These are phyloP conservation scores for Pascua sp. DNA, from an alignment of 1,284 basidiomycete genomes.

Conservation along the genomic window DNA sequence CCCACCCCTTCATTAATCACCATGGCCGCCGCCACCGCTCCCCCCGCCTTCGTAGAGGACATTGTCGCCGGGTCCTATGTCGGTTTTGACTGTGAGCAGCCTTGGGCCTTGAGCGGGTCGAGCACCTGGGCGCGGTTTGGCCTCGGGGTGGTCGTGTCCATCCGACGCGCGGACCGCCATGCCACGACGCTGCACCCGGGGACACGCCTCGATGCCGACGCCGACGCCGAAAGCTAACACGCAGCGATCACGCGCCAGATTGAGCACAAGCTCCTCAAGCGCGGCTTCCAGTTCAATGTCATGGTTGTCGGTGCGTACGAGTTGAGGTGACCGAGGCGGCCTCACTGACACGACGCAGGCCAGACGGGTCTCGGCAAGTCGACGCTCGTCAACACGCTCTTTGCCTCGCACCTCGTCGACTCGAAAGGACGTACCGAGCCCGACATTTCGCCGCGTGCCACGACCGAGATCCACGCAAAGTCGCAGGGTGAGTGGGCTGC, in stretches of 20 bases:
- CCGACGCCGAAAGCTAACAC: background rate
- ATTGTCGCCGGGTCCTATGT: conserved; percentile 84
- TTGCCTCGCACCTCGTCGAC: conserved; percentile 95
- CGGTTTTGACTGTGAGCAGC: conserved; percentile 70
- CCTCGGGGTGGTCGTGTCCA: background rate
- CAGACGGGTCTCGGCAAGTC: conserved; percentile 98
- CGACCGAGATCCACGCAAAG: conserved; percentile 94
- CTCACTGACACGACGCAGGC: conserved; percentile 54
- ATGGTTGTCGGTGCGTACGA: conserved; percentile 78
- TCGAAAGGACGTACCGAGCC: conserved; percentile 89
- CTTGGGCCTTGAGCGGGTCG: background rate
- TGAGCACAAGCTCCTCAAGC: conserved; percentile 98
- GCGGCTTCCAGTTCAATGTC: conserved; percentile 98
- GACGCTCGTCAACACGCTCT: conserved; percentile 97
- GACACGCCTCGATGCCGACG: background rate
- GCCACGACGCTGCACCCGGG: background rate
- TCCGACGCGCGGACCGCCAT: background rate
- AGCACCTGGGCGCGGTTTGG: too few species aligned
- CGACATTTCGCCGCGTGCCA: conserved; percentile 83
- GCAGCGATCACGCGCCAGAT: conserved; percentile 88
- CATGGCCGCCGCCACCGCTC: conserved; percentile 29
- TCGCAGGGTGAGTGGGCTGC: conserved; percentile 70
- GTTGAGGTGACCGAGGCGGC: background rate
- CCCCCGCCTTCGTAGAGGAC: conserved; percentile 52
- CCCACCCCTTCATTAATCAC: conserved; percentile 7